Percentiles rank a stretch among this genome's conserved stretches.
phyloP scores from a whole-genome alignment of 2,329 filamentous ascomycete genomes.

The Xylaria hypoxylon region DNA sequence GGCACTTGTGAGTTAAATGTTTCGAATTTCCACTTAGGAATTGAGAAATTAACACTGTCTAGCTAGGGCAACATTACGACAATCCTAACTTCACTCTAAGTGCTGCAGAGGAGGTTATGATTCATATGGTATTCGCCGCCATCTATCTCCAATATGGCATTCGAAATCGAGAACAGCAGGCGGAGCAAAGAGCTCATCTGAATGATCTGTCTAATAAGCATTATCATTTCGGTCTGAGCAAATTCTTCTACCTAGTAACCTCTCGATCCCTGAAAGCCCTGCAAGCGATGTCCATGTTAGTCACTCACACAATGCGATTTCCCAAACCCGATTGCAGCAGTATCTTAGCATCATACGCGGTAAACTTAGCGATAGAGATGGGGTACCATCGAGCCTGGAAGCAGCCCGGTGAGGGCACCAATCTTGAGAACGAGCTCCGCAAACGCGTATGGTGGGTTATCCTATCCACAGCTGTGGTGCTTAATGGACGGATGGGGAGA shows the following conservation, averaged over 20 bases:
- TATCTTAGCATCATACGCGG: constrained; percentile 72
- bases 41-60: constrained; percentile 37
- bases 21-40: neutral
- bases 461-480: constrained; percentile 72
- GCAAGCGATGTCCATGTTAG: constrained; percentile 79
- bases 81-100: constrained; percentile 72
- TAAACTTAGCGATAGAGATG: constrained; percentile 78
- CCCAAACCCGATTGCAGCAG: constrained; percentile 82
- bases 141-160: constrained; percentile 83
- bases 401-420: constrained; percentile 58
- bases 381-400: constrained; percentile 79
- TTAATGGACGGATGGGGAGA: constrained; percentile 79
- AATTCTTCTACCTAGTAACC: constrained; percentile 72
- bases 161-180: constrained; percentile 70
- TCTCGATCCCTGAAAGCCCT: constrained; percentile 74
- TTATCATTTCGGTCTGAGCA: constrained; percentile 79
- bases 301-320: constrained; percentile 78
- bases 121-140: constrained; percentile 83
- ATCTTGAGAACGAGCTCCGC: constrained; percentile 78
- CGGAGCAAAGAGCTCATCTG: constrained; percentile 64
- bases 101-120: constrained; percentile 73
- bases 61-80: constrained; percentile 76
- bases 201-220: constrained; percentile 78
- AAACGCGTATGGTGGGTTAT: constrained; percentile 84
- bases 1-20: constrained; percentile 66